Percentiles rank a stretch among this genome's conserved stretches.
Conservation (phyloP, 148 eudicot species). For the Cornus florida region DNA sequence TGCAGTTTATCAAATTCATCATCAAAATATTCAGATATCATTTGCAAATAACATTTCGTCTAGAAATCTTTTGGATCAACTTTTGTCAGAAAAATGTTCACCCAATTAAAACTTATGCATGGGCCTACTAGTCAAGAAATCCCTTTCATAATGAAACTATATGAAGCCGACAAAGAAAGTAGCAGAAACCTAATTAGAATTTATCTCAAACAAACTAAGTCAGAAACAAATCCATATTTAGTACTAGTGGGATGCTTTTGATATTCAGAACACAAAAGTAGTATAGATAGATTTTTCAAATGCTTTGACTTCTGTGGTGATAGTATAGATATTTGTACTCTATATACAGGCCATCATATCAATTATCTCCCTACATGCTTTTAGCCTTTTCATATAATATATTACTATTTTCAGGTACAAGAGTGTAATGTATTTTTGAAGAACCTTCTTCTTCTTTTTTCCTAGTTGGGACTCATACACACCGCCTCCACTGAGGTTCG, state of each 20-base stretch:
- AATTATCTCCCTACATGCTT: neutral
- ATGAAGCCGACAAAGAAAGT: neutral
- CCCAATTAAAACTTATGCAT: neutral
- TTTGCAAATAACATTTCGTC: neutral
- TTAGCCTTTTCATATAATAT: neutral
- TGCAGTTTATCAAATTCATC: constrained; percentile 6
- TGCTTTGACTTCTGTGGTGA: neutral
- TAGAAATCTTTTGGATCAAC: neutral
- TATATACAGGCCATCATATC: neutral
- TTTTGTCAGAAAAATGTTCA: neutral
- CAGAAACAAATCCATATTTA: neutral
- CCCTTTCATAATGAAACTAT: neutral
- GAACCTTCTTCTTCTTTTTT: too few species aligned
- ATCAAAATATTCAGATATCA: constrained; percentile 7
- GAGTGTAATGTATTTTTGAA: too few species aligned
- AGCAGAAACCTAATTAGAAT: neutral
- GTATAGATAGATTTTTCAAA: neutral
- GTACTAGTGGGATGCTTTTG: neutral
- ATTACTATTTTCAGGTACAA: neutral
- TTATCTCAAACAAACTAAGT: neutral
- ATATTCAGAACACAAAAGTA: neutral
- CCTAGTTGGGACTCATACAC: too few species aligned
- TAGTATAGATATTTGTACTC: neutral
- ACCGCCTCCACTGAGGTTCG: too few species aligned
- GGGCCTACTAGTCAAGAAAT: neutral